These are phyloP conservation scores for Croton setiger DNA, from an alignment of 441 rosid genomes.

Conservation along the genomic window DNA sequence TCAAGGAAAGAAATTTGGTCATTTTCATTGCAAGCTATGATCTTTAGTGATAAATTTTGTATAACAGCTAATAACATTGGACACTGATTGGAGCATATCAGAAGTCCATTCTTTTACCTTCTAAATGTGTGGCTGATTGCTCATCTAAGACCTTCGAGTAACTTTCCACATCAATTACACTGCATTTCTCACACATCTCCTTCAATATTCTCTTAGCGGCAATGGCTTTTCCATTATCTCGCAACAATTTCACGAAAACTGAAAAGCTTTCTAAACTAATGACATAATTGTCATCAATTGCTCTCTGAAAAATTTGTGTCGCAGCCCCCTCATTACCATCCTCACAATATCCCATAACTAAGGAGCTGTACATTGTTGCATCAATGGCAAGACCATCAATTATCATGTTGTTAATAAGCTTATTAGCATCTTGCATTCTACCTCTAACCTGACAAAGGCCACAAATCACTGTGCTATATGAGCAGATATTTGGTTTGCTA, in stretches of 20 bases:
- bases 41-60: background rate
- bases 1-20: background rate
- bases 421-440: conserved; percentile 31
- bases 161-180: conserved; percentile 17
- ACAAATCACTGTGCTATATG: conserved; percentile 29
- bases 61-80: background rate
- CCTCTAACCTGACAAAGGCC: conserved; percentile 29
- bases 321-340: conserved; percentile 26
- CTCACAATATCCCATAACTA: conserved; percentile 29
- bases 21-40: background rate
- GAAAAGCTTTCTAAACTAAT: conserved; percentile 28
- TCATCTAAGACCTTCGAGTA: conserved; percentile 31
- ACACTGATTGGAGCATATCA: background rate
- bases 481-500: conserved; percentile 30
- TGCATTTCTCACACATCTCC: conserved; percentile 26
- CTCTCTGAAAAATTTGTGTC: conserved; percentile 19
- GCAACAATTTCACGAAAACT: conserved; percentile 23
- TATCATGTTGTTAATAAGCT: conserved; percentile 30
- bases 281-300: conserved; percentile 23
- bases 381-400: conserved; percentile 21
- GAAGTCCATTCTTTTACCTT: background rate
- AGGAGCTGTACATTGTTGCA: conserved; percentile 28
- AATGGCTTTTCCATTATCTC: conserved; percentile 20
- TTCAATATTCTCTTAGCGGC: conserved; percentile 24
- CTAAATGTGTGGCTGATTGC: conserved; percentile 9